phyloP scores from a whole-genome alignment of 208 protist species.

The Acanthamoeba triangularis region DNA sequence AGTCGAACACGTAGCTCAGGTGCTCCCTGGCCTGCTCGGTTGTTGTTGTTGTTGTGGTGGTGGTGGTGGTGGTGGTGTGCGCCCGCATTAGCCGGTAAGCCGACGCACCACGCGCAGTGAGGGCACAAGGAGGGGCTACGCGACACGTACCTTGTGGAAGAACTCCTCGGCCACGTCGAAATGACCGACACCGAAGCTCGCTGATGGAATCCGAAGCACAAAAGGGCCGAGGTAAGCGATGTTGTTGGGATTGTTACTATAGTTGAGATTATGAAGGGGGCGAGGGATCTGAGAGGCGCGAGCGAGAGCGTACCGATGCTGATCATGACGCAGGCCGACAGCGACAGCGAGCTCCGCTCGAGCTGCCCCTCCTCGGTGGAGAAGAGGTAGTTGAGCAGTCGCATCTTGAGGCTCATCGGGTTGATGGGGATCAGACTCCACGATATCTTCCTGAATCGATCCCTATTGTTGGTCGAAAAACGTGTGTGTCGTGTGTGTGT shows the following conservation, averaged over 20 bases:
- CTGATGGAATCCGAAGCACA: not conserved
- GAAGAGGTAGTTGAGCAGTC: conserved; percentile 25
- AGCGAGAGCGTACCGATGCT: not conserved
- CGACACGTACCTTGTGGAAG: not conserved
- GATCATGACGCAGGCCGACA: conserved; percentile 38
- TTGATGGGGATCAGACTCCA: conserved; percentile 24
- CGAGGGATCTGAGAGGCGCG: not conserved
- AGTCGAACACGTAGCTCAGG: conserved; percentile 48
- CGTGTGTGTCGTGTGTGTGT: no score
- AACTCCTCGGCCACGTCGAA: conserved; percentile 31
- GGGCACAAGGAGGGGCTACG: no score
- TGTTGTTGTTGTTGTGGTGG: not conserved
- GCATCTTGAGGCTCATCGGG: conserved; percentile 45
- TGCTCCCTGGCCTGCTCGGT: not conserved
- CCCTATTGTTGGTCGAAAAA: not conserved
- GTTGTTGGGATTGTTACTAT: not conserved
- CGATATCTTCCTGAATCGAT: conserved; percentile 43
- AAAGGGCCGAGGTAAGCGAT: not conserved
- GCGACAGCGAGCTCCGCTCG: not conserved
- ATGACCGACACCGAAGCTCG: conserved; percentile 21
- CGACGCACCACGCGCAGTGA: no score
- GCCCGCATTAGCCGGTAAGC: no score
- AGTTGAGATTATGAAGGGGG: not conserved
- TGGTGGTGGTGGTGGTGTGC: not conserved
- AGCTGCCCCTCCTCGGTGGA: not conserved